Percentiles rank a stretch among this genome's conserved stretches.
Conservation (phyloP, 108 stramenopile species). For the Nannochloropsis gaditana region DNA sequence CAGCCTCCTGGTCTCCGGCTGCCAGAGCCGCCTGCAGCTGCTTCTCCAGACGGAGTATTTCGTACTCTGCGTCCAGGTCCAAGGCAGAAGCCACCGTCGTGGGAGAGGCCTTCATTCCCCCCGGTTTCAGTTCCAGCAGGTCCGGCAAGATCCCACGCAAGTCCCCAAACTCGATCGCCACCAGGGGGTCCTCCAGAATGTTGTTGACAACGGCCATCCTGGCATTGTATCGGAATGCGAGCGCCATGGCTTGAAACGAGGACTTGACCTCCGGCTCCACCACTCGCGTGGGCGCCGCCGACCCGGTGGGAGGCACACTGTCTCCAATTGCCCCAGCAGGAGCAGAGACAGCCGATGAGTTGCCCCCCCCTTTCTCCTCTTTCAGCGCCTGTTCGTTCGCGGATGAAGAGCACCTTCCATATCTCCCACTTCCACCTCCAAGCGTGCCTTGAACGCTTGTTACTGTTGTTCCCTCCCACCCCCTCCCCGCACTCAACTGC, state of each 20-base stretch:
- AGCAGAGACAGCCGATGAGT: neutral
- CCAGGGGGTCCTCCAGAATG: neutral
- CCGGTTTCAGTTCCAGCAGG: constrained; percentile 5
- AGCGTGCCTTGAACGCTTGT: neutral
- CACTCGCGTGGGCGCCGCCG: neutral
- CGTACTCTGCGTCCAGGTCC: neutral
- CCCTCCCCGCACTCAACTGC: neutral
- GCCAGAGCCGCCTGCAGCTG: neutral
- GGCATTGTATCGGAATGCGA: constrained; percentile 34
- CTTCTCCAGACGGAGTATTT: neutral
- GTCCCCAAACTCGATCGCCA: neutral
- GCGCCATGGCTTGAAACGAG: constrained; percentile 36
- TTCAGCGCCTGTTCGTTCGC: neutral
- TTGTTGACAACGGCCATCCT: neutral
- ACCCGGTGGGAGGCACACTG: neutral
- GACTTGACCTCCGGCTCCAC: constrained; percentile 7
- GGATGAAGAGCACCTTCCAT: neutral
- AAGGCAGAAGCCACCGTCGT: neutral
- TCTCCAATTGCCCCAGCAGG: neutral
- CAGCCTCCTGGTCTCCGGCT: neutral
- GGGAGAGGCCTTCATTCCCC: neutral
- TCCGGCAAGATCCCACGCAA: neutral
- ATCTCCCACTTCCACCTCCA: neutral
- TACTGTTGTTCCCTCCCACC: neutral
- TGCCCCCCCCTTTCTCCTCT: neutral